Evolutionary conservation across 2,329 filamentous ascomycete genomes (phyloP).

Genomic region (Scytalidium sp.): DNA sequence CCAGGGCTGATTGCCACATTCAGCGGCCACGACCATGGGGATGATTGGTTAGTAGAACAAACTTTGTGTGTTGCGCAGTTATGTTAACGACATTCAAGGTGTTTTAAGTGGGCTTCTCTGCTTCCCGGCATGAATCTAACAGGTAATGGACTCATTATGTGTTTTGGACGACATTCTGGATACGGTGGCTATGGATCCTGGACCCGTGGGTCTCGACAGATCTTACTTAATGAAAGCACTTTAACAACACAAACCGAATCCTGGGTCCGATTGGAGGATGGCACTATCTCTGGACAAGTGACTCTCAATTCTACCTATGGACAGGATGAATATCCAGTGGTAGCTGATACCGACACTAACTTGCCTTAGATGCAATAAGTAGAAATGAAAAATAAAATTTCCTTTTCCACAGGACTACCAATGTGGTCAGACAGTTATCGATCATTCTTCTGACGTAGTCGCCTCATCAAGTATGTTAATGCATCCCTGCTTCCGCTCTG

Average conservation of each 20-base stretch:
- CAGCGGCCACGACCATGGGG: constrained; percentile 62
- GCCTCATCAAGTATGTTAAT: no score
- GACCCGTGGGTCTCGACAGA: constrained; percentile 4
- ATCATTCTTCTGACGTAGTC: no score
- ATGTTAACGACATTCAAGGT: background rate
- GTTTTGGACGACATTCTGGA: constrained; percentile 42
- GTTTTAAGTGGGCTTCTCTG: background rate
- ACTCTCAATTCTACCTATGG: constrained; percentile 10
- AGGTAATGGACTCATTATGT: constrained; percentile 18
- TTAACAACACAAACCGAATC: background rate
- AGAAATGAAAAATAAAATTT: no score
- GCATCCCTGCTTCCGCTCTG: no score
- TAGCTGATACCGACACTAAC: background rate
- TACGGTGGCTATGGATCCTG: constrained; percentile 34
- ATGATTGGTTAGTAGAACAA: constrained; percentile 47
- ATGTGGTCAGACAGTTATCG: no score
- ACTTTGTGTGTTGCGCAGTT: background rate
- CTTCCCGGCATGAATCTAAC: constrained; percentile 26
- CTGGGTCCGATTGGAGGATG: constrained; percentile 8
- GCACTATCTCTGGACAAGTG: background rate
- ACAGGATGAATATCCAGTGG: constrained; percentile 1
- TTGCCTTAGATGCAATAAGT: background rate
- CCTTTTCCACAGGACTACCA: no score
- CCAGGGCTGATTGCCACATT: constrained; percentile 55
- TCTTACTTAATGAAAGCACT: constrained; percentile 3